phyloP scores from a whole-genome alignment of 2,329 filamentous ascomycete species.

The Colletotrichum echinochloae region DNA sequence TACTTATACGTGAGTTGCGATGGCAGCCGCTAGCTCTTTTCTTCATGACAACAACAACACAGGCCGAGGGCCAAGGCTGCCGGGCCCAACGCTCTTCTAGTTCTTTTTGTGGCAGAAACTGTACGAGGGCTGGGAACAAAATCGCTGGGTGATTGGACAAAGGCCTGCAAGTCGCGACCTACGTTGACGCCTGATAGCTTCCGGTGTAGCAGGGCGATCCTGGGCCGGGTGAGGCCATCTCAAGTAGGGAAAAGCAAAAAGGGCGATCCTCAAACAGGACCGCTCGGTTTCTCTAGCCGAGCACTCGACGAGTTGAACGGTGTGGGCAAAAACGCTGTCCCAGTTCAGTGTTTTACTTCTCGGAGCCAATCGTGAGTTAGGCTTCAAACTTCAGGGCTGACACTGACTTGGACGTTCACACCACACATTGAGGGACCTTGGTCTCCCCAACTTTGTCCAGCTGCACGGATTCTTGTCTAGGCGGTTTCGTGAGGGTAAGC shows the following conservation, averaged over 20 bases:
- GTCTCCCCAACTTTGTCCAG: neutral
- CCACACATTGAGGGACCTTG: neutral
- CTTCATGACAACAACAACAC: neutral
- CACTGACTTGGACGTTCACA: neutral
- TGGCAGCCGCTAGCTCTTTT: constrained; percentile 23
- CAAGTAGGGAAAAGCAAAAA: constrained; percentile 26
- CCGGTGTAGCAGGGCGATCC: neutral
- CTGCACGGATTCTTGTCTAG: neutral
- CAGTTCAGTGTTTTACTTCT: constrained; percentile 27
- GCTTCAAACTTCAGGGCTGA: constrained; percentile 4
- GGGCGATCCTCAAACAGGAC: constrained; percentile 19
- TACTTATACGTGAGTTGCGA: constrained; percentile 35
- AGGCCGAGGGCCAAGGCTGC: constrained; percentile 1
- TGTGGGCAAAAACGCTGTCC: neutral
- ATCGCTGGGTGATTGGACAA: neutral
- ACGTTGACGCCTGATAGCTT: neutral
- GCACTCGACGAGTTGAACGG: neutral
- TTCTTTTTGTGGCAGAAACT: constrained; percentile 14
- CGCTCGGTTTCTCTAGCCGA: constrained; percentile 14
- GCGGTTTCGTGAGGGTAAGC: neutral
- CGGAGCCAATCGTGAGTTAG: constrained; percentile 11
- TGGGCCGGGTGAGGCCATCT: neutral
- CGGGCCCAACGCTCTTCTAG: neutral
- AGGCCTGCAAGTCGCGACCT: neutral
- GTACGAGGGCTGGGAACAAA: neutral